Percentiles rank a stretch among this genome's conserved stretches.
Evolutionary conservation across 257 asterid genomes (phyloP).

Genomic region (Solanum paucissectum): DNA sequence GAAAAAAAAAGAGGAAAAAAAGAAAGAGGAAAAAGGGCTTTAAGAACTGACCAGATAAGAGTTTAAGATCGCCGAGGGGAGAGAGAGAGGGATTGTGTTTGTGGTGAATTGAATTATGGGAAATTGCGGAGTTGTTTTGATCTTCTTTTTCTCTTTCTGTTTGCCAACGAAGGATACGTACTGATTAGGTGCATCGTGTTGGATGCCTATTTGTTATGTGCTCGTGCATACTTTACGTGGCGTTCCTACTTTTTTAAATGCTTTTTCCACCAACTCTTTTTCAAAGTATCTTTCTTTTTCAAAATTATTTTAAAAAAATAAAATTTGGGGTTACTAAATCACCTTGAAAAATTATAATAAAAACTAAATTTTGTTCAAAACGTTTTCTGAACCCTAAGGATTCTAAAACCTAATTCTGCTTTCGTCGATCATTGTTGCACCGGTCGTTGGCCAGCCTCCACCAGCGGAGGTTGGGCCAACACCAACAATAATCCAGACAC

Average conservation of each 20-base stretch:
- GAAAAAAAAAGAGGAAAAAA: not conserved
- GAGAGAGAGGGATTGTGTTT: not conserved
- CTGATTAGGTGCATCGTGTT: not conserved
- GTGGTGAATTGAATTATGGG: not conserved
- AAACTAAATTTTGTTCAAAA: not conserved
- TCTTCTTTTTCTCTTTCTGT: not conserved
- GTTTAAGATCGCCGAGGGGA: not conserved
- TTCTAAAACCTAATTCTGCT: not conserved
- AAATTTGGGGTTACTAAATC: not conserved
- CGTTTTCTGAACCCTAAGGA: not conserved
- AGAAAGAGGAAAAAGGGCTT: not conserved
- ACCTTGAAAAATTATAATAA: not conserved
- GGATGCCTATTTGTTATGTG: not conserved
- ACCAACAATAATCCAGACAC: not conserved
- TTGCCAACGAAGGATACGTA: not conserved
- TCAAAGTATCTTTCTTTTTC: not conserved
- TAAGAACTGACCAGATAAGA: not conserved
- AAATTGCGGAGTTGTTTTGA: not conserved
- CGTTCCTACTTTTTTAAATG: not conserved
- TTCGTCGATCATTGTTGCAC: not conserved
- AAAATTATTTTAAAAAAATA: no score
- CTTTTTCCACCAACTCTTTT: not conserved
- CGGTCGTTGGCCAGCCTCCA: not conserved
- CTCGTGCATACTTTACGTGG: slow-evolving; percentile 1
- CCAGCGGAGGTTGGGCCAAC: not conserved